phyloP scores from a whole-genome alignment of 805 yeast genomes.

The Suhomyces faveliae region DNA sequence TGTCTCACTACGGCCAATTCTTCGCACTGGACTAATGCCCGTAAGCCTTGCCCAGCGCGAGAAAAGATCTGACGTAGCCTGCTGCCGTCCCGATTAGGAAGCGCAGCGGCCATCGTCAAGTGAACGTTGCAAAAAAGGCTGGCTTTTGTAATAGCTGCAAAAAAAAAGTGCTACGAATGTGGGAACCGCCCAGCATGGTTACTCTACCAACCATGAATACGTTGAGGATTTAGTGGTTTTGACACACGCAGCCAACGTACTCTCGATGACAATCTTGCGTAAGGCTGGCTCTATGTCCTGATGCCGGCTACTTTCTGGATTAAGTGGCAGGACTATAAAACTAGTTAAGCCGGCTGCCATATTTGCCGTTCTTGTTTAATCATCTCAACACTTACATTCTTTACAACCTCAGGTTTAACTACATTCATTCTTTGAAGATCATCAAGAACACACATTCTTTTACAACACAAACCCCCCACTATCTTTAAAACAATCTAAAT shows the following conservation, averaged over 20 bases:
- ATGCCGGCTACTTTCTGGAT: background rate
- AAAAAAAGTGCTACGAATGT: background rate
- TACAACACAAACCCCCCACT: background rate
- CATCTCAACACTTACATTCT: background rate
- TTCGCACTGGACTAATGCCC: background rate
- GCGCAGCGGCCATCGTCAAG: constrained; percentile 1
- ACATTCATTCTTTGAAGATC: background rate
- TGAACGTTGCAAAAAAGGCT: background rate
- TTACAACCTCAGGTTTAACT: background rate
- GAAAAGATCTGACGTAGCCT: background rate
- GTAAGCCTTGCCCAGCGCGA: background rate
- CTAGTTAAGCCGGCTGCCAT: background rate
- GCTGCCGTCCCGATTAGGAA: constrained; percentile 1
- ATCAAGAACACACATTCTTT: constrained; percentile 3
- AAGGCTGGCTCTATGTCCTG: constrained; percentile 1
- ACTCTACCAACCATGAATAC: background rate
- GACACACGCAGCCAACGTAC: background rate
- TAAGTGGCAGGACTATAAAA: background rate
- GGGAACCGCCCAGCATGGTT: background rate
- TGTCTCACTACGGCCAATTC: background rate
- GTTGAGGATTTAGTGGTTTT: background rate
- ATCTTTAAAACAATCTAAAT: constrained; percentile 4
- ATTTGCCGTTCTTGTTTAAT: background rate
- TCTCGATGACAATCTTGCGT: background rate
- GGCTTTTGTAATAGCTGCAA: constrained; percentile 4